These are phyloP conservation scores for Cornus controversa DNA, from an alignment of 148 eudicot species.

Conservation along the genomic window DNA sequence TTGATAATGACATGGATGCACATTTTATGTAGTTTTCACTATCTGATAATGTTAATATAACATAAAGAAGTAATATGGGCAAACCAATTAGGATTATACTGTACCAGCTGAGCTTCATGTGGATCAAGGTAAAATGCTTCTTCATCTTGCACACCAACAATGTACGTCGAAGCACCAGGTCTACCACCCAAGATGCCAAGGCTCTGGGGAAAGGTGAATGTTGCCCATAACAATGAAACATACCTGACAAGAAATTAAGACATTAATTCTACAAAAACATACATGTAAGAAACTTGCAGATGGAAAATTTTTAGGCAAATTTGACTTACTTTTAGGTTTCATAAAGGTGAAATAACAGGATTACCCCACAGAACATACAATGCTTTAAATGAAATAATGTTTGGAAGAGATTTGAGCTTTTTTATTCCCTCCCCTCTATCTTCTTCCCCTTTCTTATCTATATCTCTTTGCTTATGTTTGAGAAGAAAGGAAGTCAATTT, in stretches of 20 bases:
- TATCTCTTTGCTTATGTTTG: too few species aligned
- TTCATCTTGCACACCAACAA: slow-evolving; percentile 89
- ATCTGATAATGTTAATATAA: background rate
- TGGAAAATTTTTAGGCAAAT: too few species aligned
- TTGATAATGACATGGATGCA: background rate
- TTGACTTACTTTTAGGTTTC: too few species aligned
- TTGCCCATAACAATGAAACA: slow-evolving; percentile 72
- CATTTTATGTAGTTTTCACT: background rate
- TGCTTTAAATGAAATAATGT: too few species aligned
- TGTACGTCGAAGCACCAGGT: slow-evolving; percentile 96
- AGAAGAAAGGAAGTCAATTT: too few species aligned
- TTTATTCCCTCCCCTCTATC: too few species aligned
- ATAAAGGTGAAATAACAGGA: too few species aligned
- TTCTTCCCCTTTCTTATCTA: too few species aligned
- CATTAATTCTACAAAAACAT: background rate
- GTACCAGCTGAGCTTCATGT: slow-evolving; percentile 88
- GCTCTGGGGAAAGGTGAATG: slow-evolving; percentile 94
- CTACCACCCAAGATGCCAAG: slow-evolving; percentile 93
- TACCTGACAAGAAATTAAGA: slow-evolving; percentile 49
- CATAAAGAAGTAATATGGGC: background rate
- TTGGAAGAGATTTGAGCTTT: too few species aligned
- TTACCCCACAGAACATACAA: too few species aligned
- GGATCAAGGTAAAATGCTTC: slow-evolving; percentile 93
- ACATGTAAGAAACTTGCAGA: too few species aligned
- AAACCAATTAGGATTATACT: slow-evolving; percentile 9